Evolutionary conservation across 768 basidiomycete genomes (phyloP), one percentile per base, ranked within the genome.

Genomic region (Mycena kentingensis): DNA sequence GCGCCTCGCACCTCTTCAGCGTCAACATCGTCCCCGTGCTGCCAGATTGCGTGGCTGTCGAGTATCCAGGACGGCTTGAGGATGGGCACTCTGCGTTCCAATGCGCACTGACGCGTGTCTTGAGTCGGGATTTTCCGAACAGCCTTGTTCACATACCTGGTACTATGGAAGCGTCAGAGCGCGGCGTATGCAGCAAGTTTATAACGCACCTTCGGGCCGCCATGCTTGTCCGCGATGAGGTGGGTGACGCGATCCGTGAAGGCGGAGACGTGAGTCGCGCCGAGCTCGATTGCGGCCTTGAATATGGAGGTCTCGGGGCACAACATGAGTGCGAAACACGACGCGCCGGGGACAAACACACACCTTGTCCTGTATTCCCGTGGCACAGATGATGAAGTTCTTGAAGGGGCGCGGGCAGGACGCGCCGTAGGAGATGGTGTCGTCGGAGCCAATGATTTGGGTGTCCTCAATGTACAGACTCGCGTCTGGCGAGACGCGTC

Each of bases 171-270:
- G n/a, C n/a, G n/a, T n/a, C n/a, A n/a, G n/a, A n/a, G 21, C 25
- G 28, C 21, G 26, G 7, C 35, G 21, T 6, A 21, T 16, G 34
- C n/a, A 25, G 11, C 47, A 49, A 22, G 35, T 24, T 13, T 3
- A 27, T 6, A 24, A 65, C 73, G 52, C 50, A 90, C 93, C 68
- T 98, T 98, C 12, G 87, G 80, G 19, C 92, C 85, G 3, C 89
- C 90, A 62, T 90, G 85, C n/a, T 75, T 77, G n/a, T 70, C 72
- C 0, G 93, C 91, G 35, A 98, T 76, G 19, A 98, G 78, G 73
- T 96, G 93, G 0, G 93, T 95, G n/a, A 90, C 87, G 39, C 76
- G 76, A 64, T 92, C 87, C 0, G 93, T 98, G 56, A 96, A 85
- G 43, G 90, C 86, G 27, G 71, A 79, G 15, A 81, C 77, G 37